Conservation (phyloP, 768 basidiomycete species). For the Naematelia aurantialba region DNA sequence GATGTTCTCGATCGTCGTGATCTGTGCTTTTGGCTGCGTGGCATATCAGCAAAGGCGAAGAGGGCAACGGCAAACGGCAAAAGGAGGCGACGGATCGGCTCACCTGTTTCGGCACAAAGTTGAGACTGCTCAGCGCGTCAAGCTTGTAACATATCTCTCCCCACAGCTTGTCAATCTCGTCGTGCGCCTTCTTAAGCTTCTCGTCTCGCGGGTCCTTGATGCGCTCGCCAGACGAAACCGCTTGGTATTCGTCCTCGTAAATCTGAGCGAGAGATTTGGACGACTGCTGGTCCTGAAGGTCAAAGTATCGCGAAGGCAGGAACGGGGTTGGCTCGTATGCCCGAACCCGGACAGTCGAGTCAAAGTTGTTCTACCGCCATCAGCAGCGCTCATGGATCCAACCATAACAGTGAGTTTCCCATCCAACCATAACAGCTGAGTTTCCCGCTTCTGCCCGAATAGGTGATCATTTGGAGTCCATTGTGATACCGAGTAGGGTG, state of each 20-base stretch:
- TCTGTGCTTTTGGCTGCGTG: slow-evolving; percentile 76
- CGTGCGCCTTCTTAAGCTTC: slow-evolving; percentile 81
- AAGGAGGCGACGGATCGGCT: slow-evolving; percentile 37
- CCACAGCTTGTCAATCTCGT: slow-evolving; percentile 78
- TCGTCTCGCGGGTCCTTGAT: slow-evolving; percentile 75
- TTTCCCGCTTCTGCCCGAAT: too few relatives aligned
- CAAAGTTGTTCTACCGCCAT: slow-evolving; percentile 59
- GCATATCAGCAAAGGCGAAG: neutral
- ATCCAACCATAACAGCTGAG: too few relatives aligned
- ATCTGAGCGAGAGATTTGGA: slow-evolving; percentile 87
- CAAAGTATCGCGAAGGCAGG: slow-evolving; percentile 81
- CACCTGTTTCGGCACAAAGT: slow-evolving; percentile 91
- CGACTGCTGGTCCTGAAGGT: slow-evolving; percentile 83
- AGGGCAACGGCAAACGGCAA: neutral
- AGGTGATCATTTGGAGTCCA: too few relatives aligned
- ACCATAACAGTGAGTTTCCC: too few relatives aligned
- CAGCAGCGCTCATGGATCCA: neutral
- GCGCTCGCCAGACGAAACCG: slow-evolving; percentile 60
- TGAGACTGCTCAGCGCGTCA: slow-evolving; percentile 89
- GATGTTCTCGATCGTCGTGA: slow-evolving; percentile 76
- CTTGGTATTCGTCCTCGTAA: slow-evolving; percentile 86
- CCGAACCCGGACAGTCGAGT: slow-evolving; percentile 84
- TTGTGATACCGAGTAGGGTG: too few relatives aligned
- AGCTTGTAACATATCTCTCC: slow-evolving; percentile 79
- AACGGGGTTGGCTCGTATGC: slow-evolving; percentile 79